phyloP scores from a whole-genome alignment of 1,284 basidiomycete genomes.

The Sporisorium sorghi region DNA sequence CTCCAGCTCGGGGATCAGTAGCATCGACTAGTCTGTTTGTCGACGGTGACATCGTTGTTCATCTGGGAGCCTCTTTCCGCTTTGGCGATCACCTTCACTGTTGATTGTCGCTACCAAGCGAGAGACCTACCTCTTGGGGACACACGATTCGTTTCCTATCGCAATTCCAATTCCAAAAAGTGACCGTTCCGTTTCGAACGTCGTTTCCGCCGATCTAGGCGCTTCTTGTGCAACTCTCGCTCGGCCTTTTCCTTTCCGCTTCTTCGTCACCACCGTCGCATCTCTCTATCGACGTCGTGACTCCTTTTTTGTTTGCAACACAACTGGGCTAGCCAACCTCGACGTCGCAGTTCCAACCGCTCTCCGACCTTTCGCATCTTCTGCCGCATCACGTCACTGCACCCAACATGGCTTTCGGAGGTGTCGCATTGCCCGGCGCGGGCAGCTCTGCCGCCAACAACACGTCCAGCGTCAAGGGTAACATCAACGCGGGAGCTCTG shows the following conservation, averaged over 20 bases:
- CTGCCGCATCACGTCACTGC: constrained; percentile 6
- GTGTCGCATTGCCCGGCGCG: constrained; percentile 52
- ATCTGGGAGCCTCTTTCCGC: constrained; percentile 24
- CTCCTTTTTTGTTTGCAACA: constrained; percentile 2
- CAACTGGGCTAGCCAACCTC: constrained; percentile 23
- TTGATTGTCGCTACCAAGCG: constrained; percentile 29
- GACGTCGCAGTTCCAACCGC: constrained; percentile 15
- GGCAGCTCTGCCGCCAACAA: constrained; percentile 42
- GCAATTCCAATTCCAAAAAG: constrained; percentile 25
- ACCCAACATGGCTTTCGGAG: constrained; percentile 49
- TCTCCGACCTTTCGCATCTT: constrained; percentile 1
- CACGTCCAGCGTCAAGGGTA: constrained; percentile 30
- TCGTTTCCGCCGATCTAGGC: constrained; percentile 16
- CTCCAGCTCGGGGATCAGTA: constrained; percentile 15
- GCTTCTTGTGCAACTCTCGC: not conserved
- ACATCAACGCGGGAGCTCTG: constrained; percentile 19
- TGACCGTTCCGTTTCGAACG: constrained; percentile 16
- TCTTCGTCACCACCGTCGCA: constrained; percentile 3
- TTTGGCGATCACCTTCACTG: constrained; percentile 43
- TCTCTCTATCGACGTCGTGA: constrained; percentile 17
- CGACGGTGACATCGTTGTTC: constrained; percentile 41
- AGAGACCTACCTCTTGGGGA: constrained; percentile 10
- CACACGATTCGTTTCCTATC: constrained; percentile 4
- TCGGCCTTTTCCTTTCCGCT: constrained; percentile 13
- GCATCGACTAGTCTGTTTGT: constrained; percentile 48